Evolutionary conservation across 148 eudicot species (phyloP).

Genomic region (Amaranthus hypochondriacus): DNA sequence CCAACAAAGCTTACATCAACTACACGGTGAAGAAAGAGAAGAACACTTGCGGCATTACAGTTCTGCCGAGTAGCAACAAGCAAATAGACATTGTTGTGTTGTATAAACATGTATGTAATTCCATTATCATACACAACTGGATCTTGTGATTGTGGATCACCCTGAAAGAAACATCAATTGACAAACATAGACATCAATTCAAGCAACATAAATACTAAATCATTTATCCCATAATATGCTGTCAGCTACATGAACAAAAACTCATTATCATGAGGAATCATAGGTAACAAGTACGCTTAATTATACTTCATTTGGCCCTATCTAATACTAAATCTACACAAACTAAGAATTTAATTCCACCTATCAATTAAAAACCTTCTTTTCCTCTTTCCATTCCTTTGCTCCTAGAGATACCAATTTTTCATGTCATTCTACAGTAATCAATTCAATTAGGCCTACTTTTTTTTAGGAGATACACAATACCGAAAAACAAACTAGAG

Average conservation of each 20-base stretch:
- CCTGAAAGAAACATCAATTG: slow-evolving; percentile 22
- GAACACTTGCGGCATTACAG: slow-evolving; percentile 92
- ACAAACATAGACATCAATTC: neutral
- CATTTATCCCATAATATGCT: no score
- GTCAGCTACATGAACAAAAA: no score
- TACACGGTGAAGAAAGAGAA: slow-evolving; percentile 85
- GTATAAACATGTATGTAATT: slow-evolving; percentile 84
- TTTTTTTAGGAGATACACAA: neutral
- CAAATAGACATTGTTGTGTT: slow-evolving; percentile 88
- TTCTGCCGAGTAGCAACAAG: slow-evolving; percentile 89
- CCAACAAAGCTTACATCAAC: slow-evolving; percentile 39
- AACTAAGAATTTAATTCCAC: no score
- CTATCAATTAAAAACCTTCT: no score
- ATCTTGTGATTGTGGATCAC: slow-evolving; percentile 54
- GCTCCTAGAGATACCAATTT: no score
- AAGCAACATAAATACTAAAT: neutral
- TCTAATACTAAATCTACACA: no score
- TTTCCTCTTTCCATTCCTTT: no score
- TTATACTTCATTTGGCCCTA: no score
- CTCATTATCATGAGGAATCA: no score
- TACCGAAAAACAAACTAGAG: neutral
- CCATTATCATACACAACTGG: slow-evolving; percentile 90
- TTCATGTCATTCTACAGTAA: no score
- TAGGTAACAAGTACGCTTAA: no score
- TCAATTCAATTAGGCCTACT: no score